Evolutionary conservation across 2,329 filamentous ascomycete genomes (phyloP).

Genomic region (Rachicladosporium sp.): DNA sequence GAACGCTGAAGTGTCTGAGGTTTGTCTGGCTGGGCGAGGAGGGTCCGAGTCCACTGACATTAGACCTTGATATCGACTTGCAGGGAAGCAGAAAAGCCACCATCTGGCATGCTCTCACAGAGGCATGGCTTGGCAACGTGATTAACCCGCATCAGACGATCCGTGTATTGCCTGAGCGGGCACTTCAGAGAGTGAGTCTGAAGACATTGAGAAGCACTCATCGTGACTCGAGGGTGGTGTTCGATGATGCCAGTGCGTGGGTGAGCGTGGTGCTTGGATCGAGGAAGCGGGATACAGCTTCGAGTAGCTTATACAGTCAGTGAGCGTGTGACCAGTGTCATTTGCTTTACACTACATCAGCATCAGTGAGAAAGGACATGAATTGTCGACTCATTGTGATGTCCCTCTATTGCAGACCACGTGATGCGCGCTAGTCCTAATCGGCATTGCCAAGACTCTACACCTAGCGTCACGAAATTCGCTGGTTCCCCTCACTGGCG

Average conservation of each 20-base stretch:
- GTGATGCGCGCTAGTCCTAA: no score
- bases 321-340: neutral
- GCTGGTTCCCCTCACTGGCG: no score
- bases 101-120: conserved; percentile 12
- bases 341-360: no score
- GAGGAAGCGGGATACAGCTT: neutral
- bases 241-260: conserved; percentile 7
- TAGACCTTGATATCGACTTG: conserved; percentile 12
- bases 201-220: conserved; percentile 9
- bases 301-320: conserved; percentile 5
- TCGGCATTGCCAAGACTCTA: no score
- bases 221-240: neutral
- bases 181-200: conserved; percentile 2
- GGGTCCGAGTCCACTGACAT: conserved; percentile 19
- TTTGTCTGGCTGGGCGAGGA: conserved; percentile 20
- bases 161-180: neutral
- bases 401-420: no score
- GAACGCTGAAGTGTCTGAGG: conserved; percentile 14
- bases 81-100: conserved; percentile 7
- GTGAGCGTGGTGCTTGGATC: conserved; percentile 7
- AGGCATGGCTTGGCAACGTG: conserved; percentile 16
- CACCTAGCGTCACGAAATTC: no score
- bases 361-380: no score
- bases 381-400: no score
- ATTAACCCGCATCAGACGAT: conserved; percentile 8